A percentile compares a stretch with the other conserved stretches of the same genome.
Conservation (phyloP, 1,284 basidiomycete species). For the Cronartium quercuum region DNA sequence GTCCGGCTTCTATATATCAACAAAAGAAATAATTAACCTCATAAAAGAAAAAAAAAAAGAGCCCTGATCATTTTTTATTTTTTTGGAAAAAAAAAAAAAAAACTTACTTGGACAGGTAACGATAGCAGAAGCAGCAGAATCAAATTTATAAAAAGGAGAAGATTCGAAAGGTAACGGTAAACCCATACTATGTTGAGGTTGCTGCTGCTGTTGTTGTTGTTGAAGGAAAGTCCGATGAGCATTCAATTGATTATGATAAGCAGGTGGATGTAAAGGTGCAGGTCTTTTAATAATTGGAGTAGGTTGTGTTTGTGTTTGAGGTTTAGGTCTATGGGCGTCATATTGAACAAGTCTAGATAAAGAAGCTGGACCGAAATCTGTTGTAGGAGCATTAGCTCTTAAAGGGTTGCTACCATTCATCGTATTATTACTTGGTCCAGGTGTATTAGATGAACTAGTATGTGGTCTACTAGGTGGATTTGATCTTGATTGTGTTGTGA, state of each 20-base stretch:
- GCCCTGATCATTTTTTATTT: no score
- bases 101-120: constrained; percentile 19
- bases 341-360: constrained; percentile 3
- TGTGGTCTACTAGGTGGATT: neutral
- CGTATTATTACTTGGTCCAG: neutral
- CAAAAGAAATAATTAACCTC: neutral
- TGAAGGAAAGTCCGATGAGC: neutral
- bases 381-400: constrained; percentile 6
- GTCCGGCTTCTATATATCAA: constrained; percentile 58
- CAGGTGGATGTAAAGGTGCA: neutral
- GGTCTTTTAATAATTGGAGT: neutral
- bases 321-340: neutral
- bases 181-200: neutral
- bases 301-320: neutral
- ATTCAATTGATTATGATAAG: neutral
- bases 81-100: neutral
- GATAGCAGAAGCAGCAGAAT: constrained; percentile 21
- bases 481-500: neutral
- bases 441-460: neutral
- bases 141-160: constrained; percentile 28
- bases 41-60: no score
- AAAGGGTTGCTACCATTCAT: no score
- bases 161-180: constrained; percentile 8
- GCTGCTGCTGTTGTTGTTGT: neutral
- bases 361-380: constrained; percentile 11